A percentile compares a stretch with the other conserved stretches of the same genome.
These are phyloP conservation scores for Pseudonectria buxi DNA, from an alignment of 2,329 filamentous ascomycete genomes.

Conservation along the genomic window DNA sequence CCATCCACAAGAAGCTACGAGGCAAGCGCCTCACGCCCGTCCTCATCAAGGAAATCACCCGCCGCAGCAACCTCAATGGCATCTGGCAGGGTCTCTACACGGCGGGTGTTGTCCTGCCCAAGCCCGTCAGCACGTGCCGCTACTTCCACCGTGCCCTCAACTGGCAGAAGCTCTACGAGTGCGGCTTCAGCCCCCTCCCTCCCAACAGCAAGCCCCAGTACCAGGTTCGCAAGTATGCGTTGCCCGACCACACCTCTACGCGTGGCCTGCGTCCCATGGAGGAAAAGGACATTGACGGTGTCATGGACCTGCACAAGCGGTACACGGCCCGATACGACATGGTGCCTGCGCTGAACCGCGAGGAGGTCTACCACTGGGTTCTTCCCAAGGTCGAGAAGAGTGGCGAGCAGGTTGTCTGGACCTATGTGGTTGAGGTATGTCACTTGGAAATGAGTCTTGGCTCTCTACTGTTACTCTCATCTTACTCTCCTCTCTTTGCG, in stretches of 20 bases:
- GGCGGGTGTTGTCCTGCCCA: conserved; percentile 83
- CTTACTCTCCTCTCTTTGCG: too few species aligned
- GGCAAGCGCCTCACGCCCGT: conserved; percentile 88
- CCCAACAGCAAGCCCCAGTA: conserved; percentile 74
- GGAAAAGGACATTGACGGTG: conserved; percentile 67
- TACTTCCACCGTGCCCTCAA: conserved; percentile 94
- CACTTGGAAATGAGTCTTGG: background rate
- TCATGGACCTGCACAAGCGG: conserved; percentile 65
- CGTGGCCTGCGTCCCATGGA: conserved; percentile 76
- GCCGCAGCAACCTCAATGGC: conserved; percentile 76
- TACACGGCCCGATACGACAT: conserved; percentile 79
- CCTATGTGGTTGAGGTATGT: conserved; percentile 76
- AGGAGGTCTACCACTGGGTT: conserved; percentile 85
- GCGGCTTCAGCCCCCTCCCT: conserved; percentile 87
- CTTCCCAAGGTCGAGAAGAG: conserved; percentile 56
- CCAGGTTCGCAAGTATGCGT: conserved; percentile 78
- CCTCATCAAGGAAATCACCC: conserved; percentile 95
- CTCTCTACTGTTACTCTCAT: too few species aligned
- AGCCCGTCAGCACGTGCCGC: conserved; percentile 83
- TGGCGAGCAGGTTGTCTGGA: conserved; percentile 79
- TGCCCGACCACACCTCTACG: conserved; percentile 67
- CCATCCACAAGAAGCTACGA: conserved; percentile 95
- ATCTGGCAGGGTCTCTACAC: conserved; percentile 97
- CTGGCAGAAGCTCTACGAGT: conserved; percentile 93
- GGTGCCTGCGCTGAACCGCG: conserved; percentile 70